A percentile compares a stretch with the other conserved stretches of the same genome.
These are phyloP conservation scores for Pelargonium fulgidum DNA, from an alignment of 441 rosid species.

Conservation along the genomic window DNA sequence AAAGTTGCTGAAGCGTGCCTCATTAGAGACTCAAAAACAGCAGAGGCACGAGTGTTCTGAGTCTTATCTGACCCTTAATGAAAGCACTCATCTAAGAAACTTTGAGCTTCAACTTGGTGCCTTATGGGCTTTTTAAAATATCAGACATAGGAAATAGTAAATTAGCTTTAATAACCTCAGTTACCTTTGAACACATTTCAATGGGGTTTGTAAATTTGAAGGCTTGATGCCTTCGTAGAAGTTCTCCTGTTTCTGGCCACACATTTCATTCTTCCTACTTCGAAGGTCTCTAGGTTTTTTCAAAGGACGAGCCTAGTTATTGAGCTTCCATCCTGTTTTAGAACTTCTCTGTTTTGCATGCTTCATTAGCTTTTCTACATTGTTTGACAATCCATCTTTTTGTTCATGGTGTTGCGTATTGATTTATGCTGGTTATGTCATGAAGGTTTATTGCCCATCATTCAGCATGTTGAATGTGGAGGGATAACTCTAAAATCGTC, in stretches of 20 bases:
- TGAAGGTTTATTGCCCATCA: slow-evolving; percentile 85
- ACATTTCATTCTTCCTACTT: background rate
- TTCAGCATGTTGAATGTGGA: slow-evolving; percentile 53
- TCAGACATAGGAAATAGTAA: too few relatives aligned
- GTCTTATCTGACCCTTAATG: too few relatives aligned
- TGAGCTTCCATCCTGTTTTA: background rate
- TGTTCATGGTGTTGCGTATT: background rate
- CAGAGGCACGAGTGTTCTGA: too few relatives aligned
- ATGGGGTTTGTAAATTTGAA: background rate
- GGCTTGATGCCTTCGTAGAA: background rate
- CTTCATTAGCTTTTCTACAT: background rate
- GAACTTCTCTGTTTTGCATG: slow-evolving; percentile 14
- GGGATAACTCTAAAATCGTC: slow-evolving; percentile 52
- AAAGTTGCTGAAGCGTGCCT: too few relatives aligned
- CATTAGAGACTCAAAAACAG: too few relatives aligned
- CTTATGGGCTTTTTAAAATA: too few relatives aligned
- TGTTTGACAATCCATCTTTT: background rate
- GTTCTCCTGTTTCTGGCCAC: slow-evolving; percentile 8
- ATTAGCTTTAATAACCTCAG: background rate
- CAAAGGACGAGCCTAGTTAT: background rate
- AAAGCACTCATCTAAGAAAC: too few relatives aligned
- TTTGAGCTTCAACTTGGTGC: too few relatives aligned
- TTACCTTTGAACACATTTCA: background rate
- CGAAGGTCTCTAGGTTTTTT: background rate
- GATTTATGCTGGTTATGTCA: slow-evolving; percentile 15